phyloP scores from a whole-genome alignment of 495 filamentous ascomycete species.

The Penicillium coffeae region DNA sequence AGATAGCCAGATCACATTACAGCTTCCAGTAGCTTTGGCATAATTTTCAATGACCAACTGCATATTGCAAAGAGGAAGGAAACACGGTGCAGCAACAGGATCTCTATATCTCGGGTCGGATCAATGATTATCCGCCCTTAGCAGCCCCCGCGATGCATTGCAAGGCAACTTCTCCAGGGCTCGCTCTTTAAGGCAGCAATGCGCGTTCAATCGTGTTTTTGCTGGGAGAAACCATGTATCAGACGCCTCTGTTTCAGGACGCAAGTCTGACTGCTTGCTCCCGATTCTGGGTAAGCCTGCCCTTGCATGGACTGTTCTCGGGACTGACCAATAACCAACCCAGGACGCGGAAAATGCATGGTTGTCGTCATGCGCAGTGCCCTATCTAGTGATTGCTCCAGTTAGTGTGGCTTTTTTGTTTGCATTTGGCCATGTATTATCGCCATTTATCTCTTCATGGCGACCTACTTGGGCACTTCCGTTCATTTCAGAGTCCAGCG shows the following conservation, averaged over 20 bases:
- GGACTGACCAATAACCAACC: constrained; percentile 15
- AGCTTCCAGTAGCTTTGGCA: too few species aligned
- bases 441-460: constrained; percentile 20
- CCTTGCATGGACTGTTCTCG: constrained; percentile 2
- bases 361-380: constrained; percentile 45
- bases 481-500: constrained; percentile 44
- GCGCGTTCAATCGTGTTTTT: constrained; percentile 2
- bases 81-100: too few species aligned
- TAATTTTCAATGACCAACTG: too few species aligned
- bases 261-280: constrained; percentile 8
- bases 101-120: too few species aligned
- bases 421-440: constrained; percentile 32
- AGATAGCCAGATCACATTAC: too few species aligned
- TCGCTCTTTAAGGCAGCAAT: neutral
- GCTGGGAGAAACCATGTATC: constrained; percentile 16
- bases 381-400: constrained; percentile 45
- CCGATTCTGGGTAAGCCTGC: constrained; percentile 23
- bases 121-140: too few species aligned
- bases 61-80: too few species aligned
- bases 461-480: constrained; percentile 48
- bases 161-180: neutral
- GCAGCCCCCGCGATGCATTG: neutral
- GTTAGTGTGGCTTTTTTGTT: constrained; percentile 38
- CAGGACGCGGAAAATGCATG: constrained; percentile 50
- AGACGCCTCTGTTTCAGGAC: constrained; percentile 14